These are phyloP conservation scores for Colletotrichum sp. DNA, from an alignment of 2,329 filamentous ascomycete species.

Conservation along the genomic window DNA sequence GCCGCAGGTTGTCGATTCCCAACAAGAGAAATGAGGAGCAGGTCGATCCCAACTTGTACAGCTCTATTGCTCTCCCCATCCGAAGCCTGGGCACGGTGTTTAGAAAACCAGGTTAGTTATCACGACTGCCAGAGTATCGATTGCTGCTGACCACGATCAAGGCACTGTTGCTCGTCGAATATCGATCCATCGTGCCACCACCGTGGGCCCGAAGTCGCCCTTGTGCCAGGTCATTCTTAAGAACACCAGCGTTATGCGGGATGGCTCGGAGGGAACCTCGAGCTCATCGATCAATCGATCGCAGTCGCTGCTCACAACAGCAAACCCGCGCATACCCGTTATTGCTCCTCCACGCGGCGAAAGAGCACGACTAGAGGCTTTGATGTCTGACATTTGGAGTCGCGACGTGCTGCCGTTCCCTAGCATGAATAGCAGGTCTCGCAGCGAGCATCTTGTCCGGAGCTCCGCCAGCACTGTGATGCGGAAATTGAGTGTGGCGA, in stretches of 20 bases:
- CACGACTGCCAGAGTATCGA: neutral
- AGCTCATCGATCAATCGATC: slow-evolving; percentile 72
- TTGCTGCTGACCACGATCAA: slow-evolving; percentile 28
- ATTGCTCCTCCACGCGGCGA: slow-evolving; percentile 78
- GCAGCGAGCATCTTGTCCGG: slow-evolving; percentile 75
- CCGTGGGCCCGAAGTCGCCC: slow-evolving; percentile 71
- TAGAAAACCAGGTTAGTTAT: slow-evolving; percentile 67
- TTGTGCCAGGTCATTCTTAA: slow-evolving; percentile 83
- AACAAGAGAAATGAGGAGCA: slow-evolving; percentile 53
- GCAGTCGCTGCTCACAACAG: slow-evolving; percentile 76
- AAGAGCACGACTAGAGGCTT: slow-evolving; percentile 75
- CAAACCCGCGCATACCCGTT: slow-evolving; percentile 68
- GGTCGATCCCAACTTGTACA: slow-evolving; percentile 57
- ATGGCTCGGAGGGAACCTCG: slow-evolving; percentile 47
- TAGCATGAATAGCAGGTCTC: slow-evolving; percentile 71
- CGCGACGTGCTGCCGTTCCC: slow-evolving; percentile 81
- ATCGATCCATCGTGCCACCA: slow-evolving; percentile 81
- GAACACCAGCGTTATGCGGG: slow-evolving; percentile 76
- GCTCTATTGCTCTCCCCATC: slow-evolving; percentile 72
- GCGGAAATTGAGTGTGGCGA: slow-evolving; percentile 84
- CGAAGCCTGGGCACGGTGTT: slow-evolving; percentile 78
- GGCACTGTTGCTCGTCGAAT: slow-evolving; percentile 70
- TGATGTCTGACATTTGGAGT: slow-evolving; percentile 83
- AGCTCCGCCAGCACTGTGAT: slow-evolving; percentile 87
- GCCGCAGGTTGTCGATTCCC: slow-evolving; percentile 63